Conservation (phyloP, 108 stramenopile genomes). For the Cyclotella choctawhatcheeana region DNA sequence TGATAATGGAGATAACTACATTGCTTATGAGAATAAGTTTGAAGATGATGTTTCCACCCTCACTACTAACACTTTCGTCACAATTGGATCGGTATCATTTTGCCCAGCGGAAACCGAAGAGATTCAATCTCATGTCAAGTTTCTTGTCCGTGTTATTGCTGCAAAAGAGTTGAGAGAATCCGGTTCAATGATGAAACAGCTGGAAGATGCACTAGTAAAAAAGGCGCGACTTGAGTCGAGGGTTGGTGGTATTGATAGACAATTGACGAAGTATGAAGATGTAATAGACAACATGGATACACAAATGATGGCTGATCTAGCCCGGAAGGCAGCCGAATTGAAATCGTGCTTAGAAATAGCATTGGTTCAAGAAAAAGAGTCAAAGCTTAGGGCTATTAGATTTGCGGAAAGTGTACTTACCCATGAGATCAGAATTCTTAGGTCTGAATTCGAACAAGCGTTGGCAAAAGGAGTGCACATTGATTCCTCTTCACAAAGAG, state of each 20-base stretch:
- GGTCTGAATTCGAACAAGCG: conserved; percentile 20
- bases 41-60: conserved; percentile 16
- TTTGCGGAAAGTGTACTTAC: conserved; percentile 8
- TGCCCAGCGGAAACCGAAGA: conserved; percentile 11
- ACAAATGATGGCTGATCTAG: conserved; percentile 15
- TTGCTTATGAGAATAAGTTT: neutral
- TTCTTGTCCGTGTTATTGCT: conserved; percentile 6
- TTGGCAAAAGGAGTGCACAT: conserved; percentile 18
- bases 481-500: conserved; percentile 14
- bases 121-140: conserved; percentile 19
- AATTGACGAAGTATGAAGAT: conserved; percentile 1
- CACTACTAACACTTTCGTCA: conserved; percentile 2
- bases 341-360: conserved; percentile 17
- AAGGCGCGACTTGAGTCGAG: conserved; percentile 17
- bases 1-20: neutral
- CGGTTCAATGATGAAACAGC: conserved; percentile 23
- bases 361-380: conserved; percentile 20
- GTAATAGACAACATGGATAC: conserved; percentile 9
- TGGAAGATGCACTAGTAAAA: conserved; percentile 14
- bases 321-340: conserved; percentile 26
- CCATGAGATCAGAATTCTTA: conserved; percentile 15
- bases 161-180: conserved; percentile 12
- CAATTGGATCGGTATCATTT: conserved; percentile 9
- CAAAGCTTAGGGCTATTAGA: conserved; percentile 19
- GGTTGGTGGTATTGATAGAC: conserved; percentile 10